These are phyloP conservation scores for Pichia kluyveri DNA, from an alignment of 805 yeast genomes.

Conservation along the genomic window DNA sequence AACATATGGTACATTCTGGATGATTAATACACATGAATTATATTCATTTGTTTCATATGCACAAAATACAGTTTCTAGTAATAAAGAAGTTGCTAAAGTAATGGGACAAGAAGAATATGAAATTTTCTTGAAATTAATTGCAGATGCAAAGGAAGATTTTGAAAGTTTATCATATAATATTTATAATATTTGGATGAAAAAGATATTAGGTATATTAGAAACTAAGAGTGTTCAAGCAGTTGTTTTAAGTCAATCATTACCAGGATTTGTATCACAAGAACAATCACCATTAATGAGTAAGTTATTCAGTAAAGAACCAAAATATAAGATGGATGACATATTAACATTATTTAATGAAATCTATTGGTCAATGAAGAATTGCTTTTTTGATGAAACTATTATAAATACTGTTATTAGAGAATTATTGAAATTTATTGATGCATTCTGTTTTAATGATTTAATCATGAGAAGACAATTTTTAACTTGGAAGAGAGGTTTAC, in stretches of 20 bases:
- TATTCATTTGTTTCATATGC: slow-evolving; percentile 93
- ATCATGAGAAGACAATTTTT: slow-evolving; percentile 90
- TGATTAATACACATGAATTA: slow-evolving; percentile 91
- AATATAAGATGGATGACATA: slow-evolving; percentile 90
- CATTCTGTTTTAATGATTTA: slow-evolving; percentile 89
- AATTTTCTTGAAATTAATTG: slow-evolving; percentile 81
- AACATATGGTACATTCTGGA: slow-evolving; percentile 94
- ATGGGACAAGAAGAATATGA: slow-evolving; percentile 87
- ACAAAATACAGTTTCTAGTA: slow-evolving; percentile 80
- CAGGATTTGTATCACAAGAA: slow-evolving; percentile 90
- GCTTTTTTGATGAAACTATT: slow-evolving; percentile 77
- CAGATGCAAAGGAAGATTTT: slow-evolving; percentile 88
- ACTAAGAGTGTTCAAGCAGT: slow-evolving; percentile 94
- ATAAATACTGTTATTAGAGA: slow-evolving; percentile 79
- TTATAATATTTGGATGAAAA: slow-evolving; percentile 95
- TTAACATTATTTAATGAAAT: slow-evolving; percentile 82
- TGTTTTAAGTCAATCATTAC: slow-evolving; percentile 86
- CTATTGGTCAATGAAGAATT: slow-evolving; percentile 88
- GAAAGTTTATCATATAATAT: slow-evolving; percentile 89
- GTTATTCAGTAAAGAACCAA: slow-evolving; percentile 62
- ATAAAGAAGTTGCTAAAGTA: slow-evolving; percentile 68
- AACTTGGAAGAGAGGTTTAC: slow-evolving; percentile 97
- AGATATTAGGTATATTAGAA: slow-evolving; percentile 81
- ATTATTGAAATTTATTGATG: slow-evolving; percentile 78
- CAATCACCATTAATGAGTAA: slow-evolving; percentile 72